A percentile compares a stretch with the other conserved stretches of the same genome.
These are phyloP conservation scores for Pseudocercospora crystallina DNA, from an alignment of 2,329 filamentous ascomycete genomes.

Conservation along the genomic window DNA sequence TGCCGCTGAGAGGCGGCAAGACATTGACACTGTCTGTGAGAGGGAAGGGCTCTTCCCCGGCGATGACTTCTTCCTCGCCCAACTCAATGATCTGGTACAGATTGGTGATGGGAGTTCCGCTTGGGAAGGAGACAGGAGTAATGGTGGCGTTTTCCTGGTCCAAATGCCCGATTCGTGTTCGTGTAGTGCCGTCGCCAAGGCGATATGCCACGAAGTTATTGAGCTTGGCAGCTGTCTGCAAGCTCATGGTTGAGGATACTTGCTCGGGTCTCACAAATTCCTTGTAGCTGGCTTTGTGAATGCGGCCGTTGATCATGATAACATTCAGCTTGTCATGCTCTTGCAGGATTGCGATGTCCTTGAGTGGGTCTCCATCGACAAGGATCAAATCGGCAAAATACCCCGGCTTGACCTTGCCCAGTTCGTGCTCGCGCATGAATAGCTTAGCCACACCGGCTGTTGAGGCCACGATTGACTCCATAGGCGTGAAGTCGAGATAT, in stretches of 20 bases:
- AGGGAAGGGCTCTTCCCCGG: slow-evolving; percentile 36
- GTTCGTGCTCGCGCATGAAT: too few species aligned
- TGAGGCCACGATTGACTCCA: too few species aligned
- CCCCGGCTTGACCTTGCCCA: too few species aligned
- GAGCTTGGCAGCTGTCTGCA: neutral
- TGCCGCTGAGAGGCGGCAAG: slow-evolving; percentile 49
- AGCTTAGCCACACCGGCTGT: too few species aligned
- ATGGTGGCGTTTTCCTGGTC: slow-evolving; percentile 39
- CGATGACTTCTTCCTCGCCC: slow-evolving; percentile 41
- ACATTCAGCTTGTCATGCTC: neutral
- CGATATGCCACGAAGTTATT: slow-evolving; percentile 5
- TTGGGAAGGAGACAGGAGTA: slow-evolving; percentile 47
- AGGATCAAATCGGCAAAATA: too few species aligned
- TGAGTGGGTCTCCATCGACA: too few species aligned
- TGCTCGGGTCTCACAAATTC: too few species aligned
- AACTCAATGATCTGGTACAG: slow-evolving; percentile 56
- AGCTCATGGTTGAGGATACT: neutral
- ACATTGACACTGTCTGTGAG: too few species aligned
- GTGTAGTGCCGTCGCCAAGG: slow-evolving; percentile 6
- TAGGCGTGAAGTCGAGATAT: slow-evolving; percentile 3
- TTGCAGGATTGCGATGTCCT: too few species aligned
- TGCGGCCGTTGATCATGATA: too few species aligned
- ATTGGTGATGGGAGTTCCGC: slow-evolving; percentile 47
- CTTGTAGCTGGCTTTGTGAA: too few species aligned
- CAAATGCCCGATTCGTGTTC: slow-evolving; percentile 1